A percentile compares a stretch with the other conserved stretches of the same genome.
Conservation (phyloP, 257 asterid genomes). For the Craterostigma plantagineum region DNA sequence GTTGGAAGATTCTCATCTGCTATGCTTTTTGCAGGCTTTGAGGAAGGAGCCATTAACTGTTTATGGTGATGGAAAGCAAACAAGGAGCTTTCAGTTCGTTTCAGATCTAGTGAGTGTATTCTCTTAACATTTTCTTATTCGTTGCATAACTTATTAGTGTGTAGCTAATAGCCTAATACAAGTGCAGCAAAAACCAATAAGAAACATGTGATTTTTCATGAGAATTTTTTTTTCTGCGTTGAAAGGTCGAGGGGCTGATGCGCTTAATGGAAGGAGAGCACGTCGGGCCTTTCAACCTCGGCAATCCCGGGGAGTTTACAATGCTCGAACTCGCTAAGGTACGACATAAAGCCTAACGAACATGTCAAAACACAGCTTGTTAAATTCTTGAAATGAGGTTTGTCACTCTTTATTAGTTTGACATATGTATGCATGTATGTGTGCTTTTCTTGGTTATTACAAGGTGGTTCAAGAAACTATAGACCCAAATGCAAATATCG, state of each 20-base stretch:
- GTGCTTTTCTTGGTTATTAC: too few relatives aligned
- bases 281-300: conserved; percentile 3
- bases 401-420: background rate
- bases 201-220: too few relatives aligned
- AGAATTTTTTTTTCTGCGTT: too few relatives aligned
- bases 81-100: conserved; percentile 90
- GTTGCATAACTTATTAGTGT: too few relatives aligned
- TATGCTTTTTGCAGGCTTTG: conserved; percentile 47
- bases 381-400: background rate
- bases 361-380: background rate
- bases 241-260: conserved; percentile 58
- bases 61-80: conserved; percentile 95
- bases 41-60: conserved; percentile 92
- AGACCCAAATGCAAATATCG: conserved; percentile 53
- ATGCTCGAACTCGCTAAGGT: conserved; percentile 85
- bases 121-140: too few relatives aligned
- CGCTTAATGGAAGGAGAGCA: conserved; percentile 69
- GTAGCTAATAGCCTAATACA: too few relatives aligned
- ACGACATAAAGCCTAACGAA: too few relatives aligned
- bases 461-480: conserved; percentile 64
- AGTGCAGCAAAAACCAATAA: background rate
- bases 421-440: conserved; percentile 3
- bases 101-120: conserved; percentile 63
- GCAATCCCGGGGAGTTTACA: conserved; percentile 32
- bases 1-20: background rate